phyloP scores from a whole-genome alignment of 2,329 filamentous ascomycete genomes.

The Esteya vermicola region DNA sequence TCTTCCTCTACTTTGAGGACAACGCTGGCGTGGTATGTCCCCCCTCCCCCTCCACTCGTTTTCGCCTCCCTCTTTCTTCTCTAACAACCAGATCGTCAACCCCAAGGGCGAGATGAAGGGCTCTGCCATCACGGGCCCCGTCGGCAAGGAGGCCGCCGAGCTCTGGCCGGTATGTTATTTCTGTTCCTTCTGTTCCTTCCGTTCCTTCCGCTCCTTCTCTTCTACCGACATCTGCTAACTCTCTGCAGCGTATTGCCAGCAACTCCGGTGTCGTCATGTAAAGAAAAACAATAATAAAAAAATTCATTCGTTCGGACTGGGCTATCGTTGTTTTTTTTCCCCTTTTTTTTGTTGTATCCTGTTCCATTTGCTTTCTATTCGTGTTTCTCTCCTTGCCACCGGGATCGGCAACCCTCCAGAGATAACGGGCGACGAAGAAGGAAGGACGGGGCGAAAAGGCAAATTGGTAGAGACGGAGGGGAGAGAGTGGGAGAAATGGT shows the following conservation, averaged over 20 bases:
- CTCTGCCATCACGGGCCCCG: constrained; percentile 95
- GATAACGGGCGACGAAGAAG: too few species aligned
- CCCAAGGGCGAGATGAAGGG: constrained; percentile 99
- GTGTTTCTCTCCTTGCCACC: not conserved
- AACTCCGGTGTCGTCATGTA: constrained; percentile 99
- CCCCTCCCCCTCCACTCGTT: too few species aligned
- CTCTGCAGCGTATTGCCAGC: constrained; percentile 80
- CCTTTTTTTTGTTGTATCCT: not conserved
- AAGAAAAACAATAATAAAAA: too few species aligned
- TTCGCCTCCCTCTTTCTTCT: not conserved
- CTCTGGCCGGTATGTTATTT: constrained; percentile 76
- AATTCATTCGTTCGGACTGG: not conserved
- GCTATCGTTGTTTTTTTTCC: not conserved
- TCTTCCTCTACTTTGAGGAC: constrained; percentile 99
- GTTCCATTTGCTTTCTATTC: too few species aligned
- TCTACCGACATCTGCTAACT: too few species aligned
- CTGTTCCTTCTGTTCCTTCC: not conserved
- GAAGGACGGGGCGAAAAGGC: too few species aligned
- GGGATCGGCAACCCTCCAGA: not conserved
- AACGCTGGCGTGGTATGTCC: constrained; percentile 93
- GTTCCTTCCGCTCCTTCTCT: too few species aligned
- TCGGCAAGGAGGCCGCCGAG: constrained; percentile 99
- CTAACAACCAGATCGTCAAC: constrained; percentile 72
- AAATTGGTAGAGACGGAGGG: too few species aligned
- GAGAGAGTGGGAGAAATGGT: too few species aligned